Percentiles rank a stretch among this genome's conserved stretches.
Conservation (phyloP, 208 protist species). For the Wallacemonas sp. region DNA sequence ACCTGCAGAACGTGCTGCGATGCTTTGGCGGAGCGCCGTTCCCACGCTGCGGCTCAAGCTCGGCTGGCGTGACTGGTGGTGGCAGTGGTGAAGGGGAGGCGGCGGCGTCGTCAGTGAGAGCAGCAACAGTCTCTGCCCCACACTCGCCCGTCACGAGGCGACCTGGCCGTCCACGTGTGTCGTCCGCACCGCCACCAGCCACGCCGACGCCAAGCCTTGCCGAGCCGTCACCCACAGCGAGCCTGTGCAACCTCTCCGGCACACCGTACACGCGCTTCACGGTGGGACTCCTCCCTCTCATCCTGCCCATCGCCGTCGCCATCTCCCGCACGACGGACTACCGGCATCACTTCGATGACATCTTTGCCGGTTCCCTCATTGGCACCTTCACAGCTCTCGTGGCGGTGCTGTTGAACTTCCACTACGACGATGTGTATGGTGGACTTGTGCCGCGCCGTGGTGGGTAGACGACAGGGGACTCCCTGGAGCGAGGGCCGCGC, state of each 20-base stretch:
- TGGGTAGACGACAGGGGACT: no score
- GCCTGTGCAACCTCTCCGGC: background rate
- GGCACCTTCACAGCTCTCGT: conserved; percentile 26
- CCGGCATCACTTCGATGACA: conserved; percentile 67
- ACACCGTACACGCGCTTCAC: background rate
- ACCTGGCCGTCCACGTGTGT: no score
- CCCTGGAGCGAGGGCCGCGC: no score
- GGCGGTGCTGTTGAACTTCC: conserved; percentile 22
- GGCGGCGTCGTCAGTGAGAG: background rate
- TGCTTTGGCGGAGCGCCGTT: conserved; percentile 19
- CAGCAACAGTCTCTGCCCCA: no score
- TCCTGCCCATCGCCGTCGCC: conserved; percentile 40
- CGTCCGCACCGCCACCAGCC: no score
- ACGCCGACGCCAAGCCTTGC: no score
- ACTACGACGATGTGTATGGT: background rate
- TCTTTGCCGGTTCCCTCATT: conserved; percentile 52
- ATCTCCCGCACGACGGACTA: conserved; percentile 61
- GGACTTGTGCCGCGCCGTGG: background rate
- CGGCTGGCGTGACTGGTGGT: background rate
- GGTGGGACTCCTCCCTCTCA: conserved; percentile 29
- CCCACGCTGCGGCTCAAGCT: background rate
- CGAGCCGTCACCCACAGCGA: no score
- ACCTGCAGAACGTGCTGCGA: conserved; percentile 18
- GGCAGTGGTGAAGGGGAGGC: background rate
- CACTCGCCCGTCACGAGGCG: no score